phyloP scores from a whole-genome alignment of 345 rosid genomes.

The Citrus medica region DNA sequence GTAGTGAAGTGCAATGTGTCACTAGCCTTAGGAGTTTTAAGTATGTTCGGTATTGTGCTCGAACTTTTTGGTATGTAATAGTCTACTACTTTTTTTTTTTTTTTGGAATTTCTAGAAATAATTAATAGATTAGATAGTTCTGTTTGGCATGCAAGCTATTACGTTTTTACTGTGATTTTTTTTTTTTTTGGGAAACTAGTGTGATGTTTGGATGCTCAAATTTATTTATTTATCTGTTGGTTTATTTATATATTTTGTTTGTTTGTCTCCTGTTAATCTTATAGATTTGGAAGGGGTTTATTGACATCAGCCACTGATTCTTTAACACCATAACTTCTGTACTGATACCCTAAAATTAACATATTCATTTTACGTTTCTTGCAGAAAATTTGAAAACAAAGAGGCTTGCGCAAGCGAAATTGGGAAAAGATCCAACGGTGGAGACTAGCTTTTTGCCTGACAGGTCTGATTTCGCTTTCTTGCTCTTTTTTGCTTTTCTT shows the following conservation, averaged over 20 bases:
- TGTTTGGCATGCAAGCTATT: not conserved
- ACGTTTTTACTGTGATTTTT: not conserved
- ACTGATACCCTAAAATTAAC: not conserved
- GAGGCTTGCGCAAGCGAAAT: slow-evolving; percentile 45
- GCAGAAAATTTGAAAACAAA: slow-evolving; percentile 39
- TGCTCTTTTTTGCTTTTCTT: not conserved
- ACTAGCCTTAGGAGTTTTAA: not conserved
- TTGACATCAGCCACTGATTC: not conserved
- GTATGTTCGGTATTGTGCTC: not conserved
- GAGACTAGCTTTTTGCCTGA: slow-evolving; percentile 98
- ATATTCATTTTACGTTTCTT: not conserved
- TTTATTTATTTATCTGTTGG: not conserved
- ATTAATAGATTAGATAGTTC: not conserved
- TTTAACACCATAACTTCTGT: no score
- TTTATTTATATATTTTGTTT: no score
- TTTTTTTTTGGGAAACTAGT: not conserved
- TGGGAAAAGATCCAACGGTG: slow-evolving; percentile 96
- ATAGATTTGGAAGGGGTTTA: not conserved
- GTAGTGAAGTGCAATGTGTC: not conserved
- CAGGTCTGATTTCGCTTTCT: slow-evolving; percentile 52
- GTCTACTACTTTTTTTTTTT: not conserved
- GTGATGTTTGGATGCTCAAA: not conserved
- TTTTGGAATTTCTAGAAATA: not conserved
- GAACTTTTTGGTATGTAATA: not conserved
- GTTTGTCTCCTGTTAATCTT: not conserved